Evolutionary conservation across 169 alveolate species (phyloP).

Genomic region (Plasmodium malariae): DNA sequence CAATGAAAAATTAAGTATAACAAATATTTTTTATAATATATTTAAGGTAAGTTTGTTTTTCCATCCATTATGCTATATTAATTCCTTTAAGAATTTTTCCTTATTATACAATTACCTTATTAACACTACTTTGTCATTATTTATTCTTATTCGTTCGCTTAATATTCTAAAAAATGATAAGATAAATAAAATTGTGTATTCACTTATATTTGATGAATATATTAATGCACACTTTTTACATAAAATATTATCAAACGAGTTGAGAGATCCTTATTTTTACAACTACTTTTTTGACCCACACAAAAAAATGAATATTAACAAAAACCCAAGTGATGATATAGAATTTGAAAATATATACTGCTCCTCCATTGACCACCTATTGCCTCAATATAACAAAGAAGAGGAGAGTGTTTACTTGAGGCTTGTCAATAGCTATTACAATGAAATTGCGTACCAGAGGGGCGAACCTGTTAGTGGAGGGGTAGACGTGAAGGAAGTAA

Average conservation of each 20-base stretch:
- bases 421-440: slow-evolving; percentile 15
- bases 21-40: slow-evolving; percentile 24
- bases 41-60: slow-evolving; percentile 29
- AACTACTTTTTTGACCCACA: slow-evolving; percentile 42
- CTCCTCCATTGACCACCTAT: slow-evolving; percentile 29
- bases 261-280: slow-evolving; percentile 70
- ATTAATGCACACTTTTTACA: slow-evolving; percentile 29
- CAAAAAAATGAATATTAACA: slow-evolving; percentile 24
- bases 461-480: neutral
- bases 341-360: slow-evolving; percentile 68
- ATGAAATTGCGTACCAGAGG: neutral
- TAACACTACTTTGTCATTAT: slow-evolving; percentile 38
- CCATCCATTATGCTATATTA: slow-evolving; percentile 69
- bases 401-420: slow-evolving; percentile 26
- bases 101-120: slow-evolving; percentile 44
- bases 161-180: slow-evolving; percentile 49
- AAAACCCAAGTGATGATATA: slow-evolving; percentile 10
- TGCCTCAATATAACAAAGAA: slow-evolving; percentile 59
- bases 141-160: slow-evolving; percentile 48
- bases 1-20: neutral
- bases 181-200: slow-evolving; percentile 33
- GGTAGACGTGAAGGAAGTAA: neutral
- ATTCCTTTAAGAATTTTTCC: slow-evolving; percentile 57
- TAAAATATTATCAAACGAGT: slow-evolving; percentile 45
- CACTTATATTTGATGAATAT: slow-evolving; percentile 62